phyloP scores from a whole-genome alignment of 108 stramenopile genomes.

The Ochromonas danica region DNA sequence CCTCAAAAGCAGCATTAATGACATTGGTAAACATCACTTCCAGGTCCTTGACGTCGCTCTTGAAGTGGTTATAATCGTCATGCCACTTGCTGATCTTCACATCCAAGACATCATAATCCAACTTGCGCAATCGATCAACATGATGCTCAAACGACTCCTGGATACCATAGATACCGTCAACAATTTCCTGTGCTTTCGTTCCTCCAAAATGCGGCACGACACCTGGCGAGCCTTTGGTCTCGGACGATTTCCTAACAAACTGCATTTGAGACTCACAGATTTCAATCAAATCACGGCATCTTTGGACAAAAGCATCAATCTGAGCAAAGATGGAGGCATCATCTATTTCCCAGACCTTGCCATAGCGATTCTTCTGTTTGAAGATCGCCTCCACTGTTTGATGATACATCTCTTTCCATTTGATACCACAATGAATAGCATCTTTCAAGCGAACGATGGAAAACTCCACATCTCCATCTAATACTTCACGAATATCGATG shows the following conservation, averaged over 20 bases:
- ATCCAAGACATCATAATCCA: slow-evolving; percentile 63
- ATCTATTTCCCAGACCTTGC: slow-evolving; percentile 58
- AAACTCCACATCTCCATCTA: slow-evolving; percentile 58
- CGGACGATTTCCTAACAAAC: slow-evolving; percentile 49
- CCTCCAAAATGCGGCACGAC: slow-evolving; percentile 64
- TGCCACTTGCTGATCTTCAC: slow-evolving; percentile 62
- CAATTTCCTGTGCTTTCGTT: slow-evolving; percentile 54
- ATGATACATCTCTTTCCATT: slow-evolving; percentile 62
- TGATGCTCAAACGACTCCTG: slow-evolving; percentile 58
- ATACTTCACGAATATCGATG: slow-evolving; percentile 57
- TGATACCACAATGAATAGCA: slow-evolving; percentile 51
- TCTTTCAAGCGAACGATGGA: slow-evolving; percentile 55
- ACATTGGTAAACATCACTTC: slow-evolving; percentile 65
- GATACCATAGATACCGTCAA: slow-evolving; percentile 55
- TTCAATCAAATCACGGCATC: slow-evolving; percentile 66
- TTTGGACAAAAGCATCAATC: slow-evolving; percentile 67
- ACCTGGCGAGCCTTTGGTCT: slow-evolving; percentile 35
- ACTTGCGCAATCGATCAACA: slow-evolving; percentile 52
- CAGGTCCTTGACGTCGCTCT: slow-evolving; percentile 60
- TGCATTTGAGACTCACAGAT: slow-evolving; percentile 67
- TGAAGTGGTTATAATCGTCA: slow-evolving; percentile 66
- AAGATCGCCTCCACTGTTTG: slow-evolving; percentile 50
- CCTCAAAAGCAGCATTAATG: slow-evolving; percentile 62
- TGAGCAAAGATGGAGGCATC: slow-evolving; percentile 64
- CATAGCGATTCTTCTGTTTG: slow-evolving; percentile 5